Evolutionary conservation across 306 rosid genomes (phyloP).

Genomic region (barrel medic (Medicago truncatula)): DNA sequence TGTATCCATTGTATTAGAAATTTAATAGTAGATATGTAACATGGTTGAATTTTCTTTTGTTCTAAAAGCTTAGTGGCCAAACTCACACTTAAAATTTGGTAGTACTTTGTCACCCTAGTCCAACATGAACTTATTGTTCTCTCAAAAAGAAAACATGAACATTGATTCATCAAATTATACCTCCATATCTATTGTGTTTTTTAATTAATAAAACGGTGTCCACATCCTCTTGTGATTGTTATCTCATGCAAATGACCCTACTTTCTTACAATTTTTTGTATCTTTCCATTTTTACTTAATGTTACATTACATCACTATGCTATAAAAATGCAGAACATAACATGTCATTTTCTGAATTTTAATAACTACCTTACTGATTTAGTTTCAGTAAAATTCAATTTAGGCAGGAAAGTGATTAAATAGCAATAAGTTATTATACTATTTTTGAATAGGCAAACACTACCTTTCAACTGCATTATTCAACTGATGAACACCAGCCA

Average conservation of each 20-base stretch:
- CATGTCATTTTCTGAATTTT: conserved; percentile 17
- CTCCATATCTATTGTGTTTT: no score
- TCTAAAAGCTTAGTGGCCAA: no score
- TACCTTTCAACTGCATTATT: conserved; percentile 36
- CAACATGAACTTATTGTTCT: no score
- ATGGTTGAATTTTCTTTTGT: no score
- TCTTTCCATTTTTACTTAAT: neutral
- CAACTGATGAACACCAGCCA: conserved; percentile 30
- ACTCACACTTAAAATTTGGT: no score
- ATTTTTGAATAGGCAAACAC: conserved; percentile 22
- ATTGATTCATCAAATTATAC: no score
- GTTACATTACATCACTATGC: conserved; percentile 4
- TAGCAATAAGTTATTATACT: neutral
- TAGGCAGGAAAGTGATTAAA: neutral
- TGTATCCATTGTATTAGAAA: no score
- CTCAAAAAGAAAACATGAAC: no score
- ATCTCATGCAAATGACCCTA: neutral
- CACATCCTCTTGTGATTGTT: neutral
- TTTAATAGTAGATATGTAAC: no score
- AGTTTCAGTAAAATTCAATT: conserved; percentile 13
- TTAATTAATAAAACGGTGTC: no score
- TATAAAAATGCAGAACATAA: neutral
- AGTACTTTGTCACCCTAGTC: no score
- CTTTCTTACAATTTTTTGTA: neutral
- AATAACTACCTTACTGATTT: conserved; percentile 18